Evolutionary conservation across 1,284 basidiomycete species (phyloP).

Genomic region (Pterulicium gracile): DNA sequence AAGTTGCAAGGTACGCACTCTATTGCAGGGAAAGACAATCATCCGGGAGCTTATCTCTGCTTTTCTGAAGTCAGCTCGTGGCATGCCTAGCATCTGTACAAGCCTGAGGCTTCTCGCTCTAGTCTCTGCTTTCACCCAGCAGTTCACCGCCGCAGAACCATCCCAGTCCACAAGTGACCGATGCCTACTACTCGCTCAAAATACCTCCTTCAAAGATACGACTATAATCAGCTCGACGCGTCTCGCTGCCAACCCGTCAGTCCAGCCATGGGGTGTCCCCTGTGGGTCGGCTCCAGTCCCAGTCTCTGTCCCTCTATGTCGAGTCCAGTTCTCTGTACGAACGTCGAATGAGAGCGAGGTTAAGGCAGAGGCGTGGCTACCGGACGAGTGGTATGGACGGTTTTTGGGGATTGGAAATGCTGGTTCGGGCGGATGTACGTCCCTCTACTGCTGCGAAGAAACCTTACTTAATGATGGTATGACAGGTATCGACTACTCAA

Average conservation of each 20-base stretch:
- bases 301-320: slow-evolving; percentile 1
- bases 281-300: neutral
- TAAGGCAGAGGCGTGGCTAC: slow-evolving; percentile 12
- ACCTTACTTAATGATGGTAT: neutral
- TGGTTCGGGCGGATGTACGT: slow-evolving; percentile 16
- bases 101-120: too few relatives aligned
- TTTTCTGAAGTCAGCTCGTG: too few relatives aligned
- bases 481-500: slow-evolving; percentile 16
- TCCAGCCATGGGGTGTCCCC: neutral
- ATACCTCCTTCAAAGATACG: neutral
- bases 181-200: neutral
- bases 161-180: too few relatives aligned
- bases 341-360: neutral
- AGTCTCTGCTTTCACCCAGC: too few relatives aligned
- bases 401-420: slow-evolving; percentile 15
- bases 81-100: too few relatives aligned
- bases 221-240: neutral
- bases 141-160: too few relatives aligned
- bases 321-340: neutral
- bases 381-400: slow-evolving; percentile 15
- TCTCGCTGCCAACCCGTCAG: neutral
- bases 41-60: too few relatives aligned
- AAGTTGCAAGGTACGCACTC: too few relatives aligned
- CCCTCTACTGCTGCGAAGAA: neutral
- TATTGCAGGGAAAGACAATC: too few relatives aligned